Conservation (phyloP, 1,139 yeast genomes). For the Torulaspora globosa region DNA sequence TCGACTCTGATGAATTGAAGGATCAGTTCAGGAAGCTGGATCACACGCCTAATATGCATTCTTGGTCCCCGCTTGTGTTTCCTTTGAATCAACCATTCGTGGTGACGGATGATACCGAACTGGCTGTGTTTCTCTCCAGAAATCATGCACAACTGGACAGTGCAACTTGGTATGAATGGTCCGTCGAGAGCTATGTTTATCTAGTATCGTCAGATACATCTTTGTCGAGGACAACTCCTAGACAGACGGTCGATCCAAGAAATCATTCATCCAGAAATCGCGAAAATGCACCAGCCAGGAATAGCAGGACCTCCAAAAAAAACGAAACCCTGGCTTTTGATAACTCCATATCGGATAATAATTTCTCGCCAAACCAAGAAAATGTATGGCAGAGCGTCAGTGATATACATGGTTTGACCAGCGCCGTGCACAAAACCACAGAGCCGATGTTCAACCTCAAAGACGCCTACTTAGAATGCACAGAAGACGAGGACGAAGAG, state of each 20-base stretch:
- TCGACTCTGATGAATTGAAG: slow-evolving; percentile 1
- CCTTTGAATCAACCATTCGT: slow-evolving; percentile 55
- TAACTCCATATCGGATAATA: slow-evolving; percentile 13
- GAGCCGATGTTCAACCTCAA: slow-evolving; percentile 11
- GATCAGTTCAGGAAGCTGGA: slow-evolving; percentile 29
- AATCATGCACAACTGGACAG: slow-evolving; percentile 31
- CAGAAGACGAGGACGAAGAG: slow-evolving; percentile 14
- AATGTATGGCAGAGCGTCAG: slow-evolving; percentile 36
- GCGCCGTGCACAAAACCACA: slow-evolving; percentile 6
- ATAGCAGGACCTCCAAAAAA: slow-evolving; percentile 1
- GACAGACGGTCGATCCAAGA: background rate
- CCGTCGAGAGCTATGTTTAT: slow-evolving; percentile 48
- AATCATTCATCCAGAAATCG: background rate
- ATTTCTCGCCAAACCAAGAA: slow-evolving; percentile 19
- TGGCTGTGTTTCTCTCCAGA: slow-evolving; percentile 47
- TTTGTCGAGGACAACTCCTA: slow-evolving; percentile 1
- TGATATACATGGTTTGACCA: slow-evolving; percentile 32
- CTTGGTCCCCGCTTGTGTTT: slow-evolving; percentile 75
- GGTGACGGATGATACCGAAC: slow-evolving; percentile 50
- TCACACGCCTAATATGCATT: slow-evolving; percentile 52
- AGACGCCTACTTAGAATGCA: too few relatives aligned
- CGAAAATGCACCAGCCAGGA: background rate
- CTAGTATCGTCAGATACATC: slow-evolving; percentile 36
- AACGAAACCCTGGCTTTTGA: slow-evolving; percentile 12
- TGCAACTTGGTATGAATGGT: slow-evolving; percentile 75